phyloP scores from a whole-genome alignment of 2,329 filamentous ascomycete species.

The Exophiala dermatitidis region DNA sequence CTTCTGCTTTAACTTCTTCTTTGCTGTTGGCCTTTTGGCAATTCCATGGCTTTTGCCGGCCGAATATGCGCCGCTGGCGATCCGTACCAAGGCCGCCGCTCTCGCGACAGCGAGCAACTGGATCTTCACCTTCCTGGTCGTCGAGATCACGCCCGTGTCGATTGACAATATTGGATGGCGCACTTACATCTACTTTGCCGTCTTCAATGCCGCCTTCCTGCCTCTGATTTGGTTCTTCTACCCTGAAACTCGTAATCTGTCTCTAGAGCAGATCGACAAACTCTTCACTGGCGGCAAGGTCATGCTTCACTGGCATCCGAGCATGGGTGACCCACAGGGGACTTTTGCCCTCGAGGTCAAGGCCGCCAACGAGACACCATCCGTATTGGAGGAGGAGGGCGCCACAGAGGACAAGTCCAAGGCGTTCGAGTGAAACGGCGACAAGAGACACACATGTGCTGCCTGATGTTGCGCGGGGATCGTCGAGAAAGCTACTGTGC shows the following conservation, averaged over 20 bases:
- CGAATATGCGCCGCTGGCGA: constrained; percentile 51
- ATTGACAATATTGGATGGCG: background rate
- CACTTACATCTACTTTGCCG: background rate
- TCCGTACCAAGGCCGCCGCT: constrained; percentile 6
- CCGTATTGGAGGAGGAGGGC: background rate
- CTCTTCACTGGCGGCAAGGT: background rate
- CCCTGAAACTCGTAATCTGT: background rate
- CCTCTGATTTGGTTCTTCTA: background rate
- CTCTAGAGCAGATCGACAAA: background rate
- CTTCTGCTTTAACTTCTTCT: constrained; percentile 55
- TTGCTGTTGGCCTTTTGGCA: constrained; percentile 53
- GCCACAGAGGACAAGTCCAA: background rate
- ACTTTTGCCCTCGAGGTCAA: background rate
- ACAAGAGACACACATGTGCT: too few relatives aligned
- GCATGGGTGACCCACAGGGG: background rate
- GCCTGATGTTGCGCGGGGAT: too few relatives aligned
- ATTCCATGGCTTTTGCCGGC: constrained; percentile 58
- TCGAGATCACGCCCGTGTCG: constrained; percentile 53
- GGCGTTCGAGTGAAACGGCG: background rate
- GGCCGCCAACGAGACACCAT: background rate
- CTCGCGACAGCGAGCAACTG: constrained; percentile 10
- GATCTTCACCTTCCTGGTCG: constrained; percentile 55
- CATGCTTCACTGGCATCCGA: background rate
- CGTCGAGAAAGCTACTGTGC: too few relatives aligned
- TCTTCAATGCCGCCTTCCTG: background rate